Conservation (phyloP, 1,284 basidiomycete genomes). For the Apiotrichum mycotoxinovorans region DNA sequence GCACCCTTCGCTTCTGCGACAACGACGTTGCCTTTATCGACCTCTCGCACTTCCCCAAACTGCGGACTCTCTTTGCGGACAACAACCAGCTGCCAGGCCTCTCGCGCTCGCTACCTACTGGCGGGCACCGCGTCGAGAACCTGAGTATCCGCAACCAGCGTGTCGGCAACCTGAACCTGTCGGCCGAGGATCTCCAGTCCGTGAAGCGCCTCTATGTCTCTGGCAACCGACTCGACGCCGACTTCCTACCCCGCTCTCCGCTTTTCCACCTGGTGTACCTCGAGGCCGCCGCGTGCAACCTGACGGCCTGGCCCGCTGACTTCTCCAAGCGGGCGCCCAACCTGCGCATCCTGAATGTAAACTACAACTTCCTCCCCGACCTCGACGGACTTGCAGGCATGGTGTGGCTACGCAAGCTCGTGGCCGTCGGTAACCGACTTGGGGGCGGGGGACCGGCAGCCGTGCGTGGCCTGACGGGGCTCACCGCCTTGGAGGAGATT, state of each 20-base stretch:
- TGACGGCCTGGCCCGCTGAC: constrained; percentile 67
- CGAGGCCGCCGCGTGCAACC: constrained; percentile 84
- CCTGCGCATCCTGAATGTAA: constrained; percentile 85
- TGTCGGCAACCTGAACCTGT: constrained; percentile 37
- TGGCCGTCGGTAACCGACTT: constrained; percentile 77
- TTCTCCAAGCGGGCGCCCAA: constrained; percentile 73
- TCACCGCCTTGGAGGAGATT: constrained; percentile 75
- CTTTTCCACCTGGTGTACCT: constrained; percentile 83
- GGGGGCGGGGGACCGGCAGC: constrained; percentile 51
- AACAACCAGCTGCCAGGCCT: constrained; percentile 66
- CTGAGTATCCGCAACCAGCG: constrained; percentile 86
- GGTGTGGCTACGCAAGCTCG: constrained; percentile 70
- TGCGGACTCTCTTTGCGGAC: constrained; percentile 90
- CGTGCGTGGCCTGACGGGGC: constrained; percentile 63
- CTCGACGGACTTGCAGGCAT: constrained; percentile 71
- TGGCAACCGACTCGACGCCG: constrained; percentile 52
- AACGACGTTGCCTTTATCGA: constrained; percentile 73
- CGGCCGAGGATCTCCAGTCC: constrained; percentile 74
- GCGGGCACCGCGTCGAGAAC: constrained; percentile 73
- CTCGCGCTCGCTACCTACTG: constrained; percentile 52
- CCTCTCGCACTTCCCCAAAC: constrained; percentile 62
- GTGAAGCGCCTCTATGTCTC: constrained; percentile 91
- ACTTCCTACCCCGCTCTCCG: constrained; percentile 57
- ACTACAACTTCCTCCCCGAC: constrained; percentile 82
- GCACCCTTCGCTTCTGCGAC: constrained; percentile 79